Percentiles rank a stretch among this genome's conserved stretches.
Conservation (phyloP, 2,329 filamentous ascomycete genomes). For the Ophiostoma tasmaniense region DNA sequence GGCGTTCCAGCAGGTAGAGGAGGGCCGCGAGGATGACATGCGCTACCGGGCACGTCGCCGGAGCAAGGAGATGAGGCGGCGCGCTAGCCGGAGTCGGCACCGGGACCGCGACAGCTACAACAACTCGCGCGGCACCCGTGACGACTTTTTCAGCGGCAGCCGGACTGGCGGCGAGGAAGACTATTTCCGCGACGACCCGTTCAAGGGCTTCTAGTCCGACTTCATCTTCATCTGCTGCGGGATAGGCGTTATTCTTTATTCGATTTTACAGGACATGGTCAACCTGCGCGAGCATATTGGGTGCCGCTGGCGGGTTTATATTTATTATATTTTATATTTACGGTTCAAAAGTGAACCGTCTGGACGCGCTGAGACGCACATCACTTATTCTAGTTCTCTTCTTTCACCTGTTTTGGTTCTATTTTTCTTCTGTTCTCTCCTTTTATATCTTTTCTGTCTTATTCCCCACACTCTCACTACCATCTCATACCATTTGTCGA, state of each 20-base stretch:
- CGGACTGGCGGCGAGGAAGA: slow-evolving; percentile 46
- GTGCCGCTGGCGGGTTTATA: slow-evolving; percentile 1
- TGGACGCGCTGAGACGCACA: slow-evolving; percentile 5
- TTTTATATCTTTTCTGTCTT: neutral
- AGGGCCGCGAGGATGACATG: slow-evolving; percentile 42
- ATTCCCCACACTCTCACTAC: neutral
- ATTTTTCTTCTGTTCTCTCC: neutral
- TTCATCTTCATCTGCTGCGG: neutral
- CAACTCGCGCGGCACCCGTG: slow-evolving; percentile 37
- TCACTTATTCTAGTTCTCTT: neutral
- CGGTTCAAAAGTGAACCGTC: slow-evolving; percentile 1
- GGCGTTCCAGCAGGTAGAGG: slow-evolving; percentile 36
- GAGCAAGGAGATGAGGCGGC: slow-evolving; percentile 47
- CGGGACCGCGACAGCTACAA: slow-evolving; percentile 47
- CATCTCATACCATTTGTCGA: neutral
- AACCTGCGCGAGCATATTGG: slow-evolving; percentile 1
- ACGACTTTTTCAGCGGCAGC: slow-evolving; percentile 42
- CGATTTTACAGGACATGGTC: neutral
- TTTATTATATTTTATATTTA: too few relatives aligned
- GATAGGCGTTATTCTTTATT: slow-evolving; percentile 1
- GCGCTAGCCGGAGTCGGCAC: slow-evolving; percentile 42
- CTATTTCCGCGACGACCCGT: slow-evolving; percentile 50
- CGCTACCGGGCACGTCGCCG: slow-evolving; percentile 40
- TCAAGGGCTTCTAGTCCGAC: slow-evolving; percentile 51
- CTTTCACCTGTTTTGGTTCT: neutral